Evolutionary conservation across 2,329 filamentous ascomycete genomes (phyloP).

Genomic region (Aspergillus piperis): DNA sequence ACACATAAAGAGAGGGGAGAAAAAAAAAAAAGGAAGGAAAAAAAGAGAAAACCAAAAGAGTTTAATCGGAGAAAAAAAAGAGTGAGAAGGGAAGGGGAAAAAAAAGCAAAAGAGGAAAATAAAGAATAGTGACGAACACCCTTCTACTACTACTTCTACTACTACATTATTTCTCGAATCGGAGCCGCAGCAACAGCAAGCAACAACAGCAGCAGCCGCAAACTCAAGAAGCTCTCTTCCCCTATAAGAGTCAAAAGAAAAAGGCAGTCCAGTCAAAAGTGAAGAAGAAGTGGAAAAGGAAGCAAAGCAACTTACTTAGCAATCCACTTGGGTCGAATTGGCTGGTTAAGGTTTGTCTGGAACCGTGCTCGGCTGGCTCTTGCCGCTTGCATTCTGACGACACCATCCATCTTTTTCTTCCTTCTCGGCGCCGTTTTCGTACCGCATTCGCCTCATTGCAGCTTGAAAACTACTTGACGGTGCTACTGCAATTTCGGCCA

Average conservation of each 20-base stretch:
- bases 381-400: slow-evolving; percentile 41
- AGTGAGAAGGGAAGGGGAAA: not conserved
- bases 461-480: slow-evolving; percentile 2
- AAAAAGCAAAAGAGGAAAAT: not conserved
- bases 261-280: not conserved
- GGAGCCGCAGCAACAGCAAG: not conserved
- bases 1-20: slow-evolving; percentile 1
- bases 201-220: not conserved
- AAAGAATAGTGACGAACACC: not conserved
- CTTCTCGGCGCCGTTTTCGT: slow-evolving; percentile 31
- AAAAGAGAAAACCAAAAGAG: not conserved
- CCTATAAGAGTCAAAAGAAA: not conserved
- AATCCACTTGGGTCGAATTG: slow-evolving; percentile 11
- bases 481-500: slow-evolving; percentile 5
- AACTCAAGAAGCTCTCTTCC: not conserved
- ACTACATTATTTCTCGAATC: no score
- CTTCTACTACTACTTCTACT: no score
- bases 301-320: not conserved
- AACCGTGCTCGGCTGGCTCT: slow-evolving; percentile 34
- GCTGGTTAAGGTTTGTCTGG: slow-evolving; percentile 33
- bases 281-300: slow-evolving; percentile 1
- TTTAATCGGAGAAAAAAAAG: not conserved
- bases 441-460: slow-evolving; percentile 12
- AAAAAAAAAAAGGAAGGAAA: not conserved
- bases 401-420: slow-evolving; percentile 28